These are phyloP conservation scores for Arthrobotrys megalospora DNA, from an alignment of 2,329 filamentous ascomycete species.

Conservation along the genomic window DNA sequence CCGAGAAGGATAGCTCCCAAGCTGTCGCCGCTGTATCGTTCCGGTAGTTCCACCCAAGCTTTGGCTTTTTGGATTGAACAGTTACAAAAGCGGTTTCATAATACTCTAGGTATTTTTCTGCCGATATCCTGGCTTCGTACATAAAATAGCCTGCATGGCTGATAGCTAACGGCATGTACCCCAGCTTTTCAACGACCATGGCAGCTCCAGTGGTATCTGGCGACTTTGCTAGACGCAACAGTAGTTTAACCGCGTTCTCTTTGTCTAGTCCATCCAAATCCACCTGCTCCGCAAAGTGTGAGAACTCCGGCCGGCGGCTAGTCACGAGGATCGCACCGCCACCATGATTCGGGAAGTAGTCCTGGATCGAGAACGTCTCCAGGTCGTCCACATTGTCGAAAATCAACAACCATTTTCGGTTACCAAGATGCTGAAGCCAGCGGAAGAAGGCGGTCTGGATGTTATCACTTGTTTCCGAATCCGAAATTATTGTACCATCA, in stretches of 20 bases:
- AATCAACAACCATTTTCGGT: constrained; percentile 32
- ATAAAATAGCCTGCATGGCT: constrained; percentile 49
- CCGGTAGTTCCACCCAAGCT: constrained; percentile 33
- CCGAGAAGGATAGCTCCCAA: constrained; percentile 60
- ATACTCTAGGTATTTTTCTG: constrained; percentile 37
- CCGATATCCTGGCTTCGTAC: constrained; percentile 33
- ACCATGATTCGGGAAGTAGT: constrained; percentile 31
- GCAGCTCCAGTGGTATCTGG: not conserved
- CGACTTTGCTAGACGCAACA: not conserved
- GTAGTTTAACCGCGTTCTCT: constrained; percentile 1
- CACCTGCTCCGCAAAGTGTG: not conserved
- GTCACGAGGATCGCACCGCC: constrained; percentile 27
- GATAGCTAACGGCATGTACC: constrained; percentile 42
- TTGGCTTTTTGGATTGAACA: constrained; percentile 32
- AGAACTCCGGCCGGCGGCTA: constrained; percentile 25
- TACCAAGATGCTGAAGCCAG: constrained; percentile 9
- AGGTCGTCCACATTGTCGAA: constrained; percentile 35
- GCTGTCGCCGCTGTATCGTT: constrained; percentile 50
- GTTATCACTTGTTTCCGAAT: not conserved
- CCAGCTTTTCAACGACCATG: constrained; percentile 35
- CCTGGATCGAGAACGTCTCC: not conserved
- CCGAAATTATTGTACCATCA: constrained; percentile 15
- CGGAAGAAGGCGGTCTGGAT: constrained; percentile 11
- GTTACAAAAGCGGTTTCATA: constrained; percentile 53
- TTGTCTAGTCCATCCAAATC: not conserved